These are phyloP conservation scores for Ophiostoma sp. DNA, from an alignment of 2,329 filamentous ascomycete species.

Conservation along the genomic window DNA sequence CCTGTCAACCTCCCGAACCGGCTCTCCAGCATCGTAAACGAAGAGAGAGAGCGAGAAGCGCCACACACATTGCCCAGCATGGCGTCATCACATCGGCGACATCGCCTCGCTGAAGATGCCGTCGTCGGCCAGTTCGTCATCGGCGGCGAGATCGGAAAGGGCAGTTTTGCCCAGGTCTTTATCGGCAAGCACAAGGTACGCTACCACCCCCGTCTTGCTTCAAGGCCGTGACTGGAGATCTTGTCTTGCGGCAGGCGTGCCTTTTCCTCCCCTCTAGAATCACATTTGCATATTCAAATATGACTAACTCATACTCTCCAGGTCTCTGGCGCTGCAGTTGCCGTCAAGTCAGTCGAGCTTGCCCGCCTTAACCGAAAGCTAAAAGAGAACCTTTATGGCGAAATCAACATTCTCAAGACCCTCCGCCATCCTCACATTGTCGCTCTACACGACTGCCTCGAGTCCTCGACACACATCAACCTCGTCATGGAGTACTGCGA, in stretches of 20 bases:
- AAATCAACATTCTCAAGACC: conserved; percentile 91
- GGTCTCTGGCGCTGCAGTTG: conserved; percentile 76
- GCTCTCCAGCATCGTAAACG: background rate
- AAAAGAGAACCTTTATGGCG: conserved; percentile 89
- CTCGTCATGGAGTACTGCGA: conserved; percentile 99
- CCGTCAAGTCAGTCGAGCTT: conserved; percentile 94
- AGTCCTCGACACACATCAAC: conserved; percentile 83
- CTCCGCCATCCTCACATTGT: conserved; percentile 96
- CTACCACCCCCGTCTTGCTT: background rate
- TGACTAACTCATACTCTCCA: conserved; percentile 34
- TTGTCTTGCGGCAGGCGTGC: no score
- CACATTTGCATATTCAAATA: background rate
- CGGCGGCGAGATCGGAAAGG: conserved; percentile 76
- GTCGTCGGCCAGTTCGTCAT: conserved; percentile 28
- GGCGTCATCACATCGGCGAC: conserved; percentile 23
- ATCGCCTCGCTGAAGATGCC: conserved; percentile 25
- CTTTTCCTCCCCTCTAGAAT: background rate
- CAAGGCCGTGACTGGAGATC: no score
- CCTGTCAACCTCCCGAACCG: background rate
- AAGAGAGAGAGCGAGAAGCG: background rate
- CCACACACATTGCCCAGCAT: conserved; percentile 20
- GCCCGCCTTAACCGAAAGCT: conserved; percentile 90
- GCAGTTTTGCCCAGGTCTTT: conserved; percentile 96
- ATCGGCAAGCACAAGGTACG: conserved; percentile 75
- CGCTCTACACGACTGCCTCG: conserved; percentile 88